Base-by-base conservation (phyloP, 495 filamentous ascomycete genomes). In the Viridothelium virens region DNA sequence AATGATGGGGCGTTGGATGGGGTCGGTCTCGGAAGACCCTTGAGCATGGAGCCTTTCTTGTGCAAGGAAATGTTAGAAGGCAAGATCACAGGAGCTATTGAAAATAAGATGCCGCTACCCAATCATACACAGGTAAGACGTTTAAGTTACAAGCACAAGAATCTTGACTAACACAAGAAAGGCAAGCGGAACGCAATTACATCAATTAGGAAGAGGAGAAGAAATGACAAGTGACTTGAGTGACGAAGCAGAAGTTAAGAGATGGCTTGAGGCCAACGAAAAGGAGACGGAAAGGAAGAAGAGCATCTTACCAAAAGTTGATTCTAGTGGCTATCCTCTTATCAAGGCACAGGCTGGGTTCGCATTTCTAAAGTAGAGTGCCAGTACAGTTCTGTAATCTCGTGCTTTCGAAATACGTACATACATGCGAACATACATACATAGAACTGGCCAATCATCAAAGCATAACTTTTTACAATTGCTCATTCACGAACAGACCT, bases 11-110 rank as follows among this genome's bases (percentile, higher is more conserved):
- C 77, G 1, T 77, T 86, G 14, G 79, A 87, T 62, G 85, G 84
- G 6, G 73, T 87, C 14, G 85, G 83, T 18, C 63, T 88, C 12
- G 85, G 76, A 0, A 79, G 84, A 0, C 79, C 84, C 10, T 76
- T 80, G 3, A 78, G 78, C 62, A 77, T 84, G 64, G 83, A 88
- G 69, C 79, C 79, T 2, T 71, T 74, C 31, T 65, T 87, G 14
- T 79, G 82, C 38, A 69, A 71, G 44, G 77, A 83, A 44, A 79
- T 85, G 18, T 76, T 85, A 25, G 75, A 76, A 2, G 79, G 77
- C 1, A 78, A 74, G 67, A 76, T 80, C n/a, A 72, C 70, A 34
- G 79, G 79, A 7, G 80, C 79, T 2, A 79, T 85, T 44, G 66
- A 72, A 63, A 71, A 71, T 47, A 66, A 47, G 11, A 65, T 71